These are phyloP conservation scores for Pulveroboletus ravenelii DNA, from an alignment of 768 basidiomycete genomes.

Conservation along the genomic window DNA sequence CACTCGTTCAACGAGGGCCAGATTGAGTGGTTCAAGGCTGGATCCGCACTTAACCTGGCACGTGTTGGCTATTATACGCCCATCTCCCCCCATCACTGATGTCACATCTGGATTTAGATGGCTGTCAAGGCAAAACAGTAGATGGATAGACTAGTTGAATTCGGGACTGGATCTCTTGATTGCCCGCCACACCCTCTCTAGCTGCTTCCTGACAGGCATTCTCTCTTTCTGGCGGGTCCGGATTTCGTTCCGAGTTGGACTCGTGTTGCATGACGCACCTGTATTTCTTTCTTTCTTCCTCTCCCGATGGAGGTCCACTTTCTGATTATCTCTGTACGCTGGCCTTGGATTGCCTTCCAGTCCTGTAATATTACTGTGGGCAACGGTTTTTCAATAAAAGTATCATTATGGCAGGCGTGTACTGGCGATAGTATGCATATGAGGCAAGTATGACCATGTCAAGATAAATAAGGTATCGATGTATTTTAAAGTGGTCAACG, in stretches of 20 bases:
- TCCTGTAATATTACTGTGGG: slow-evolving; percentile 23
- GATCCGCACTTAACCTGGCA: slow-evolving; percentile 87
- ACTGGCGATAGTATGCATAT: neutral
- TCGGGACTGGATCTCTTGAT: neutral
- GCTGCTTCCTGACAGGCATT: neutral
- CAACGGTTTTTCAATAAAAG: slow-evolving; percentile 8
- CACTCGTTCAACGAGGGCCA: slow-evolving; percentile 97
- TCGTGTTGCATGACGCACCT: neutral
- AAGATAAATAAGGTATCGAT: neutral
- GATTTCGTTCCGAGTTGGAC: neutral
- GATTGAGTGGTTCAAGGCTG: slow-evolving; percentile 98
- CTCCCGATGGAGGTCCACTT: neutral
- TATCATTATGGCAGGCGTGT: slow-evolving; percentile 2
- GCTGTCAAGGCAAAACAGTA: slow-evolving; percentile 56
- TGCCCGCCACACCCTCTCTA: slow-evolving; percentile 1
- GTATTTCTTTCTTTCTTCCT: neutral
- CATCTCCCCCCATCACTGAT: neutral
- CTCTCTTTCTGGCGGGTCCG: neutral
- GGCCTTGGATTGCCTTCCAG: slow-evolving; percentile 14
- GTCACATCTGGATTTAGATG: slow-evolving; percentile 42
- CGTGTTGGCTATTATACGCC: slow-evolving; percentile 23
- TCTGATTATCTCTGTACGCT: slow-evolving; percentile 4
- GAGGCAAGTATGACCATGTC: neutral
- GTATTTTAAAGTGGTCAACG: neutral
- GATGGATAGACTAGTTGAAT: slow-evolving; percentile 14